Percentiles rank a stretch among this genome's conserved stretches.
Evolutionary conservation across 306 rosid genomes (phyloP).

Genomic region (Cucurbita maxima): DNA sequence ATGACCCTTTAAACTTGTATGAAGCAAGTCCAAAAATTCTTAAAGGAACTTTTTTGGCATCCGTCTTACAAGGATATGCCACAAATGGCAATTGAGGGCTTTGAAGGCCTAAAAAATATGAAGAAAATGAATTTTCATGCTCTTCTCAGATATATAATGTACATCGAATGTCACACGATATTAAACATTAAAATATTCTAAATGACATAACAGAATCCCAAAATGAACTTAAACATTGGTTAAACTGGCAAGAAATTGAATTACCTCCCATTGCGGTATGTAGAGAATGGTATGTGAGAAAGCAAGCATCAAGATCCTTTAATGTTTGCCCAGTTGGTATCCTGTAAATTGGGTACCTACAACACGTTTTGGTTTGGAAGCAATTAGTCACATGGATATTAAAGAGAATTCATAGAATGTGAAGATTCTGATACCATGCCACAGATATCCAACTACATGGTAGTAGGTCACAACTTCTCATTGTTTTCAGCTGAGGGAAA

Average conservation of each 20-base stretch:
- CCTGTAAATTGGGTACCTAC: conserved; percentile 59
- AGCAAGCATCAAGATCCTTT: conserved; percentile 32
- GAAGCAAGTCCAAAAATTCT: conserved; percentile 46
- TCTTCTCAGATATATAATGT: background rate
- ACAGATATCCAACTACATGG: conserved; percentile 54
- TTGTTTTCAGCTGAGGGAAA: conserved; percentile 25
- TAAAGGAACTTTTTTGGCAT: conserved; percentile 18
- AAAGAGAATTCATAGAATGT: background rate
- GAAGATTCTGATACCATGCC: conserved; percentile 31
- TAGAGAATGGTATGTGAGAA: conserved; percentile 42
- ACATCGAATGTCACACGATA: background rate
- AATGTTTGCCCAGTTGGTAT: conserved; percentile 41
- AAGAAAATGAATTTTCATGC: background rate
- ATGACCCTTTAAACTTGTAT: conserved; percentile 42
- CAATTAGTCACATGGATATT: conserved; percentile 1
- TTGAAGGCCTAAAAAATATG: background rate
- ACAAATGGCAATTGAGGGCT: conserved; percentile 1
- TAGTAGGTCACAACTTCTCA: conserved; percentile 37
- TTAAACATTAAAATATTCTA: background rate
- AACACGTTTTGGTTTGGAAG: conserved; percentile 3
- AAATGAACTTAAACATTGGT: background rate
- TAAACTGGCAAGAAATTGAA: conserved; percentile 2
- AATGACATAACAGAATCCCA: background rate
- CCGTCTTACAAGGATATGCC: conserved; percentile 17
- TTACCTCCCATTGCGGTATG: conserved; percentile 25